Percentiles rank a stretch among this genome's conserved stretches.
Evolutionary conservation across 768 basidiomycete species (phyloP).

Genomic region (Udeniomyces megalosporus): DNA sequence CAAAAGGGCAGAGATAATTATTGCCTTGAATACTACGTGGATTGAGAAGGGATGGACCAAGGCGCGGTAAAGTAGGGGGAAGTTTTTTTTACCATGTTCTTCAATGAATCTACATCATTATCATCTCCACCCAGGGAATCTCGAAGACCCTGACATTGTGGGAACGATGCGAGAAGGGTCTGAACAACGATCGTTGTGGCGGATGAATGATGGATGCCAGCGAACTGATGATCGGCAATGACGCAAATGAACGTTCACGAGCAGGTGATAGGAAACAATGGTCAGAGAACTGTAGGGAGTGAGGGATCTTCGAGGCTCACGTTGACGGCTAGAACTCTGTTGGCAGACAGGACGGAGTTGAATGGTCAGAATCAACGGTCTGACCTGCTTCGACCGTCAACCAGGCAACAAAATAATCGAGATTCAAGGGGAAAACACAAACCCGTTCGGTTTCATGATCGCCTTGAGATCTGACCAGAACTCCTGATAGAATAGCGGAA

Average conservation of each 20-base stretch:
- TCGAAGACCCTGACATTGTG: slow-evolving; percentile 65
- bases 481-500: slow-evolving; percentile 29
- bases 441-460: slow-evolving; percentile 50
- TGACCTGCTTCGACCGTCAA: background rate
- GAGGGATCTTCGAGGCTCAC: too few species aligned
- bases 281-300: background rate
- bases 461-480: slow-evolving; percentile 61
- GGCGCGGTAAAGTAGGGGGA: slow-evolving; percentile 24
- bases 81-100: slow-evolving; percentile 76
- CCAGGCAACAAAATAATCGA: background rate
- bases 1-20: background rate
- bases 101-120: slow-evolving; percentile 41
- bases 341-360: background rate
- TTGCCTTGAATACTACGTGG: too few species aligned
- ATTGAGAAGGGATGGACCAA: background rate
- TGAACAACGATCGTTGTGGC: slow-evolving; percentile 49
- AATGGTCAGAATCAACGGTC: too few species aligned
- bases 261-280: background rate
- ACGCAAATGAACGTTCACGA: slow-evolving; percentile 30
- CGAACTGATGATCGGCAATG: slow-evolving; percentile 42
- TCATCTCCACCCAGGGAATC: slow-evolving; percentile 39
- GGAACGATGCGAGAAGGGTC: slow-evolving; percentile 57
- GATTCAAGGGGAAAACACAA: slow-evolving; percentile 23
- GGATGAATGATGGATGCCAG: slow-evolving; percentile 47
- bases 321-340: slow-evolving; percentile 3